phyloP scores from a whole-genome alignment of 805 yeast genomes.

The Lipomyces lipofer region DNA sequence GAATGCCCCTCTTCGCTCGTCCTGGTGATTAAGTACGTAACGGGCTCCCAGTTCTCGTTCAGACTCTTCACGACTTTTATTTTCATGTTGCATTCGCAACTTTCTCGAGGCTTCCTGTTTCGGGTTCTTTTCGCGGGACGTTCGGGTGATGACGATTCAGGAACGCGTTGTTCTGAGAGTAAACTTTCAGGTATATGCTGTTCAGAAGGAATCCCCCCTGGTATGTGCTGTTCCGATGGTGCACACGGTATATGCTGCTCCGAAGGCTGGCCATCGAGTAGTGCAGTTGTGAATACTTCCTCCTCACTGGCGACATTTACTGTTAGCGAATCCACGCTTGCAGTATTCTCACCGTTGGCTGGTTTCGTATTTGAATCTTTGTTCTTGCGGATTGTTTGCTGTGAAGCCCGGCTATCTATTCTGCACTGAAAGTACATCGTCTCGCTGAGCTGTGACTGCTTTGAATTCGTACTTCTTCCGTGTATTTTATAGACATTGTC shows the following conservation, averaged over 20 bases:
- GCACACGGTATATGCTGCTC: neutral
- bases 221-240: neutral
- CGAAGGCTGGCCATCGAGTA: neutral
- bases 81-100: slow-evolving; percentile 17
- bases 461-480: slow-evolving; percentile 26
- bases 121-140: slow-evolving; percentile 13
- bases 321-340: neutral
- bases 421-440: slow-evolving; percentile 26
- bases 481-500: slow-evolving; percentile 28
- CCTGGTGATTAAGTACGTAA: slow-evolving; percentile 12
- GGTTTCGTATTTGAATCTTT: neutral
- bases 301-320: neutral
- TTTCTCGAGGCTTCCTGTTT: slow-evolving; percentile 20
- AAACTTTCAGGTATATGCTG: neutral
- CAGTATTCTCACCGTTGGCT: neutral
- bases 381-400: too few relatives aligned
- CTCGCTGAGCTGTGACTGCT: slow-evolving; percentile 16
- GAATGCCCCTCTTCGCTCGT: slow-evolving; percentile 16
- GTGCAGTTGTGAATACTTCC: slow-evolving; percentile 5
- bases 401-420: slow-evolving; percentile 17
- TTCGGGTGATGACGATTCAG: neutral
- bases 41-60: slow-evolving; percentile 18
- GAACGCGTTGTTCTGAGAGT: neutral
- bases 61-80: slow-evolving; percentile 17
- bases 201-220: neutral